Evolutionary conservation across 495 filamentous ascomycete species (phyloP).

Genomic region (Penicillium ucsense): DNA sequence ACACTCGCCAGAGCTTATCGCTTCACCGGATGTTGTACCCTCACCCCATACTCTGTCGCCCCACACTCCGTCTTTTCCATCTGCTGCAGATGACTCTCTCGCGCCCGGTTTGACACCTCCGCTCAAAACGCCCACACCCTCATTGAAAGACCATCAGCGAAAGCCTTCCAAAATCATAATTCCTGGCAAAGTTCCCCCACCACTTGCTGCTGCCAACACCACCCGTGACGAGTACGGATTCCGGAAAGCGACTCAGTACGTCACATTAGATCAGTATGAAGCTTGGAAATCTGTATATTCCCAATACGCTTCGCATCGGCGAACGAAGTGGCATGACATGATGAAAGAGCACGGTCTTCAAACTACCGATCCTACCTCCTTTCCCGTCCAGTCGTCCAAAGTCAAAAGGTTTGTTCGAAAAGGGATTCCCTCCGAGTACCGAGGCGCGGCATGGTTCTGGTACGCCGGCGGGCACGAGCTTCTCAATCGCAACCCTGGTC

Average conservation of each 20-base stretch:
- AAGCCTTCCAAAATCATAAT: conserved; percentile 31
- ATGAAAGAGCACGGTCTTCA: conserved; percentile 68
- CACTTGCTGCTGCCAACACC: conserved; percentile 21
- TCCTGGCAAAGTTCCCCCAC: conserved; percentile 33
- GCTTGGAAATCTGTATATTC: conserved; percentile 67
- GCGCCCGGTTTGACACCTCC: not conserved
- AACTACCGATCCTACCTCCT: conserved; percentile 59
- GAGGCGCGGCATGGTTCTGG: conserved; percentile 93
- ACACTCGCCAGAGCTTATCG: conserved; percentile 1
- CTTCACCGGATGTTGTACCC: not conserved
- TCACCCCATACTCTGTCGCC: conserved; percentile 5
- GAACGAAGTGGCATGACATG: conserved; percentile 71
- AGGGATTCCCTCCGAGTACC: conserved; percentile 88
- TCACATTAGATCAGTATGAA: conserved; percentile 69
- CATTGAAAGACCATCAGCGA: conserved; percentile 9
- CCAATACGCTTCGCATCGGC: conserved; percentile 56
- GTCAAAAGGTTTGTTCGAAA: conserved; percentile 87
- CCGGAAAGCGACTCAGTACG: conserved; percentile 73
- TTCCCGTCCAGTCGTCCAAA: conserved; percentile 71
- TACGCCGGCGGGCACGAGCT: conserved; percentile 84
- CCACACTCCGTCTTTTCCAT: conserved; percentile 2
- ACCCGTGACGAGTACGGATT: conserved; percentile 84
- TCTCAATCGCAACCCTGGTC: conserved; percentile 58
- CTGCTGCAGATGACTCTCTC: not conserved
- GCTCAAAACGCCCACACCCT: not conserved